Base-by-base conservation (phyloP, 208 protist species). In the Trypanosoma grayi region DNA sequence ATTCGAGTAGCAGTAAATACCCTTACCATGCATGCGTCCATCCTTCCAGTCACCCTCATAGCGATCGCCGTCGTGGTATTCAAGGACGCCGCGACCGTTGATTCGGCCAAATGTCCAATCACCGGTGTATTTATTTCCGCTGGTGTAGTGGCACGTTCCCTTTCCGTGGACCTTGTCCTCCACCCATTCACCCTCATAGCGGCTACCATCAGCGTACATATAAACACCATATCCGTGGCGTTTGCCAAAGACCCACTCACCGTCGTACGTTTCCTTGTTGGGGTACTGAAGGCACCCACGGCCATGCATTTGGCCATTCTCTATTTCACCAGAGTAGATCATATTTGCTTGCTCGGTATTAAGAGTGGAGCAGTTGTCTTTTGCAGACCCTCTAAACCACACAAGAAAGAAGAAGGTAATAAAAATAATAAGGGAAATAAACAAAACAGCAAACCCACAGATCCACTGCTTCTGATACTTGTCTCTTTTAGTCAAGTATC, bases 271-370 rank as follows among this genome's bases (percentile, higher is more conserved):
- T 58, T 97, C 90, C 51, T 93, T 92, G 76, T 98, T 98, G 2
- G 94, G 86, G 66, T 98, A 98, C 39, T 96, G 73, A 33, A 98
- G 86, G 43, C 80, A 91, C 22, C 96, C 96, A 25, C 84, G 91
- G 70, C 96, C 96, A 73, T 98, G 94, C 94, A 98, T 98, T 78
- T 95, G 88, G 62, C 94, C 94, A 60, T 96, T 94, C 61, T 98
- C 94, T 70, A 98, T 98, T 53, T 97, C 90, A 45, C 96, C 96
- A 34, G 90, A 93, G 84, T 98, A 98, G 69, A 98, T 94, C 88
- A 97, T 97, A 60, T 55, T 54, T 44, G 7, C 37, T 24, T 22
- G 6, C 25, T 37, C 14, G 27, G 8, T n/a, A 27, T 6, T 40
- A 56, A 40, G 10, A 9, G 4, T 41, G n/a, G 50, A 56, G 20